Evolutionary conservation across 2,329 filamentous ascomycete genomes (phyloP), one percentile per base, ranked within the genome.

Genomic region (Penicillium sp.): DNA sequence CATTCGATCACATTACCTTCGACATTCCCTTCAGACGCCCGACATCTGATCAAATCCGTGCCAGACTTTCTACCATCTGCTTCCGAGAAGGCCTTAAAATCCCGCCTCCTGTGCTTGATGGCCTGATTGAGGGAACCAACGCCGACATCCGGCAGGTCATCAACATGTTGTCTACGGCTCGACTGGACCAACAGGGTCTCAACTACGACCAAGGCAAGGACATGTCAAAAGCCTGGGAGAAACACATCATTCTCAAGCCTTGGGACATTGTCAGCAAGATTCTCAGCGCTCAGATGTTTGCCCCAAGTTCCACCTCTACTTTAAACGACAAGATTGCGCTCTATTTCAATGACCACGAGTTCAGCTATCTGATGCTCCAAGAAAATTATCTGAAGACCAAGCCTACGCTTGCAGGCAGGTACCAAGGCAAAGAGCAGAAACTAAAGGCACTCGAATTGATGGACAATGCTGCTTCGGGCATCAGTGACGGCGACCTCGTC

Each of bases 301-400:
- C 89, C 22, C 83, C 87, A 4, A 85, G 87, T 46, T 95, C 91
- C 75, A 95, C 90, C 62, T 80, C 90, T 3, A 96, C 91, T 0
- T 78, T 99, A 34, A 97, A 97, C 70, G 93, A 99, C 73, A 99
- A 99, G 80, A 94, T 95, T 58, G 93, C 99, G 75, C 84, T 99
- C 1, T 99, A 99, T 73, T 99, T 99, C 80, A 97, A 99, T 72
- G 94, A 99, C 66, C 94, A 99, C 68, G 94, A 99, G 66, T 96
- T 97, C 76, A 97, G 92, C 67, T 94, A 88, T 68, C 80, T 99
- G 49, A 97, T 99, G 94, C 86, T 99, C 44, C 94, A 99, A 71
- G 95, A 99, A 73, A 99, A 99, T 69, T 99, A 99, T 65, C 81
- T 99, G 11, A 88, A 86, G 58, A 92, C 91, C 2, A 90, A 87